A percentile compares a stretch with the other conserved stretches of the same genome.
These are phyloP conservation scores for Paraglomus occultum DNA, from an alignment of 192 early-diverging fungal genomes.

Conservation along the genomic window DNA sequence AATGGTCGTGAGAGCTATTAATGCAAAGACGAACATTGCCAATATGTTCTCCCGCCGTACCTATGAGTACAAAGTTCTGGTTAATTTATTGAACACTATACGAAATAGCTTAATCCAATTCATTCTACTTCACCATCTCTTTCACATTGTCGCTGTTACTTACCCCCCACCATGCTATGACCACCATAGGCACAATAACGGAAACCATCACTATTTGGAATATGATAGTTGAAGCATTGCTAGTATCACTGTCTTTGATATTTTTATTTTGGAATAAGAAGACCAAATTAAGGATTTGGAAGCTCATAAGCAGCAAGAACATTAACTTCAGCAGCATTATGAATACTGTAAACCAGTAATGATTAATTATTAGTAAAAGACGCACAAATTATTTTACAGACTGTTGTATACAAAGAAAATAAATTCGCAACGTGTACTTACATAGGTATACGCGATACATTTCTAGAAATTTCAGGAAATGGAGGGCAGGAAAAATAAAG, in stretches of 20 bases:
- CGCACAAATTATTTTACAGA: background rate
- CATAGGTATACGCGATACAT: conserved; percentile 65
- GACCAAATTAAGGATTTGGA: conserved; percentile 24
- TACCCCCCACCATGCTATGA: conserved; percentile 24
- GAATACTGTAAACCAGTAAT: conserved; percentile 7
- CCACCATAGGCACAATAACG: conserved; percentile 8
- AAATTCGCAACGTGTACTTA: background rate
- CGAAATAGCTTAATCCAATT: background rate
- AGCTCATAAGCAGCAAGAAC: conserved; percentile 6
- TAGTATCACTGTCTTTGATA: background rate
- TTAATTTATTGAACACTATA: background rate
- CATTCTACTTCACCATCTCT: background rate
- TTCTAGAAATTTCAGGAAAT: conserved; percentile 30
- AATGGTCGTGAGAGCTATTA: background rate
- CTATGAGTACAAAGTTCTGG: background rate
- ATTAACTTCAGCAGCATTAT: conserved; percentile 14
- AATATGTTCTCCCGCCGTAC: conserved; percentile 18
- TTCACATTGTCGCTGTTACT: background rate
- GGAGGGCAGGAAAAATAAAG: background rate
- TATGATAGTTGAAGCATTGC: conserved; percentile 1
- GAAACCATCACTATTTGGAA: conserved; percentile 16
- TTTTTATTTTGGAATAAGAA: conserved; percentile 17
- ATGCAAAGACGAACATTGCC: conserved; percentile 9
- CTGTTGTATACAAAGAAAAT: background rate
- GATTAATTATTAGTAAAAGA: background rate